Evolutionary conservation across 805 yeast genomes (phyloP).

Genomic region (Cephaloascus fragrans): DNA sequence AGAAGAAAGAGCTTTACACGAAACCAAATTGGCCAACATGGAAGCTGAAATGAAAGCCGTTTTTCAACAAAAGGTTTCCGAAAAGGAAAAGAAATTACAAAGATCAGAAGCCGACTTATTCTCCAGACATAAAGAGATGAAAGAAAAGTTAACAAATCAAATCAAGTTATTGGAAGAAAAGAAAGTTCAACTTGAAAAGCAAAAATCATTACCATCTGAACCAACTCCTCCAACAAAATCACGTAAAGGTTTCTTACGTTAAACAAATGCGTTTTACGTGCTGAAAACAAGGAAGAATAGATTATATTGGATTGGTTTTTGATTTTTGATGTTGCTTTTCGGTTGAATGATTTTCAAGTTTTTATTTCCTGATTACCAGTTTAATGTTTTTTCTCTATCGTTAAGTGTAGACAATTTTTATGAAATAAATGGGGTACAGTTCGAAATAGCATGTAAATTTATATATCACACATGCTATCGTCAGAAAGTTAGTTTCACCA

Average conservation of each 20-base stretch:
- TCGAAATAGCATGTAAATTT: too few relatives aligned
- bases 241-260: conserved; percentile 77
- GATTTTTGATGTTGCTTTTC: neutral
- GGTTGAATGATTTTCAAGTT: too few relatives aligned
- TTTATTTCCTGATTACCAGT: neutral
- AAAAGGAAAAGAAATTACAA: conserved; percentile 94
- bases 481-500: too few relatives aligned
- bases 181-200: conserved; percentile 66
- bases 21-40: conserved; percentile 86
- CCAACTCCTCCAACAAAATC: conserved; percentile 49
- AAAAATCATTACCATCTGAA: conserved; percentile 40
- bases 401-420: neutral
- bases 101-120: conserved; percentile 95
- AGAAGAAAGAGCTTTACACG: conserved; percentile 89
- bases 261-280: too few relatives aligned
- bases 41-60: conserved; percentile 95
- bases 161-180: conserved; percentile 85
- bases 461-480: too few relatives aligned
- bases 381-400: neutral
- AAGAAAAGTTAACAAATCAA: conserved; percentile 84
- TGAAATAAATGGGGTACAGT: neutral
- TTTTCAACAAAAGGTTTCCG: conserved; percentile 91
- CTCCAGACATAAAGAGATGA: conserved; percentile 93
- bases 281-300: neutral
- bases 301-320: neutral